A percentile compares a stretch with the other conserved stretches of the same genome.
Conservation (phyloP, 1,284 basidiomycete species). For the Ganoderma multipileum region DNA sequence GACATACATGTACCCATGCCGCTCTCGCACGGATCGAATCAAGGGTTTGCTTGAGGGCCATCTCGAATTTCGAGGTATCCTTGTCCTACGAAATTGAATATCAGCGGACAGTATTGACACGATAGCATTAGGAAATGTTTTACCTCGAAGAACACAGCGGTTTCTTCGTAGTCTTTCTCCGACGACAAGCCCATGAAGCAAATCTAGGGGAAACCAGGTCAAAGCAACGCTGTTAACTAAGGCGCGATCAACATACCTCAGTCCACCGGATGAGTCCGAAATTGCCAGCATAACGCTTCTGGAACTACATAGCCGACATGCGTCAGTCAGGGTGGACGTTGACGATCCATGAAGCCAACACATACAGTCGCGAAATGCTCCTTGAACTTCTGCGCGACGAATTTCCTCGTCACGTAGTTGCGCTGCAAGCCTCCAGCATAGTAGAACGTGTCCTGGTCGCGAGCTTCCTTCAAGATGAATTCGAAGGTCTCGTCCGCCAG, state of each 20-base stretch:
- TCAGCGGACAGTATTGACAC: constrained; percentile 16
- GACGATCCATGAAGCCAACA: background rate
- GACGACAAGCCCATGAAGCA: constrained; percentile 70
- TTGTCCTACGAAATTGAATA: constrained; percentile 50
- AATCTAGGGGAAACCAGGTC: constrained; percentile 43
- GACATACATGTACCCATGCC: constrained; percentile 63
- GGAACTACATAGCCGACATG: constrained; percentile 52
- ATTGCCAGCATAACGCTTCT: constrained; percentile 76
- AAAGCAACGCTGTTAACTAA: too few relatives aligned
- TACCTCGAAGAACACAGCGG: constrained; percentile 76
- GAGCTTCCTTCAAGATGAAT: constrained; percentile 60
- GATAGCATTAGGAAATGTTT: background rate
- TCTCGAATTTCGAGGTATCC: constrained; percentile 69
- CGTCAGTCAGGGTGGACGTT: background rate
- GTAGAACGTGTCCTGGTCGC: constrained; percentile 72
- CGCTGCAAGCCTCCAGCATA: constrained; percentile 52
- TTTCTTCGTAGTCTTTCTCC: constrained; percentile 70
- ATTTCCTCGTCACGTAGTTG: constrained; percentile 53
- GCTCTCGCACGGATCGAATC: constrained; percentile 68
- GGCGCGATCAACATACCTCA: constrained; percentile 12
- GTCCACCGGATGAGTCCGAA: constrained; percentile 48
- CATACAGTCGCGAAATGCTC: constrained; percentile 69
- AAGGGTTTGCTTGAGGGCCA: constrained; percentile 68
- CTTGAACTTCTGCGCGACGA: constrained; percentile 55
- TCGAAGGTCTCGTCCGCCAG: constrained; percentile 66